A percentile compares a stretch with the other conserved stretches of the same genome.
These are phyloP conservation scores for Cymbidium sinense DNA, from an alignment of 106 monocot species.

Conservation along the genomic window DNA sequence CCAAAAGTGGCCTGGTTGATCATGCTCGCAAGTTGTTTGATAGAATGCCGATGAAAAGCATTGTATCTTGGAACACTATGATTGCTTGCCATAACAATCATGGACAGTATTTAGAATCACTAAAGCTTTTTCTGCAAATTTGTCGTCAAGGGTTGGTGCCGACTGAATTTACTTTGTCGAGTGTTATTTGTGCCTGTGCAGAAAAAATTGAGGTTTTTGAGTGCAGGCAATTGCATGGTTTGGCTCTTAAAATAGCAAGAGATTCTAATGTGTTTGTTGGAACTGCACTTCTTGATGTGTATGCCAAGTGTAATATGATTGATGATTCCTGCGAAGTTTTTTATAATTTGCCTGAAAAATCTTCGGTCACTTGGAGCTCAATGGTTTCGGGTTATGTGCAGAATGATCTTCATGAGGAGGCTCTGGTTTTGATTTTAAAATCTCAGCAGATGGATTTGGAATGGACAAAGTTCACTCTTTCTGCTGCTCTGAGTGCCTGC, in stretches of 20 bases:
- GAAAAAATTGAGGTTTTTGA: background rate
- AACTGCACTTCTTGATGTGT: slow-evolving; percentile 8
- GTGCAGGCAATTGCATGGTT: background rate
- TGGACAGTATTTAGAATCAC: slow-evolving; percentile 8
- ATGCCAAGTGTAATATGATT: background rate
- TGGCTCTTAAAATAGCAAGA: background rate
- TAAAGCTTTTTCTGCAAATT: slow-evolving; percentile 7
- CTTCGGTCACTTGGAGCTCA: slow-evolving; percentile 15
- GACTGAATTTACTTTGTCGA: slow-evolving; percentile 8
- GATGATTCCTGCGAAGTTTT: slow-evolving; percentile 3
- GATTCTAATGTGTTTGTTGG: background rate
- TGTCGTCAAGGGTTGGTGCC: slow-evolving; percentile 5
- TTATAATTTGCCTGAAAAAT: background rate
- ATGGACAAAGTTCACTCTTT: slow-evolving; percentile 57
- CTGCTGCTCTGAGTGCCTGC: slow-evolving; percentile 37
- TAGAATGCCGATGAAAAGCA: slow-evolving; percentile 16
- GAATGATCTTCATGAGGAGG: slow-evolving; percentile 24
- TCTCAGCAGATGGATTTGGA: slow-evolving; percentile 50
- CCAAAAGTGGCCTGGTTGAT: background rate
- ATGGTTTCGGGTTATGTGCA: slow-evolving; percentile 40
- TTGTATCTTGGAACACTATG: slow-evolving; percentile 14
- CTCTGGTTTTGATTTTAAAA: slow-evolving; percentile 27
- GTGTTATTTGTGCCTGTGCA: background rate
- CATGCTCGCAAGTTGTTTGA: slow-evolving; percentile 38
- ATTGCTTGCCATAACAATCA: slow-evolving; percentile 13